phyloP scores from a whole-genome alignment of 2,329 filamentous ascomycete species.

The Parastagonospora nodorum region DNA sequence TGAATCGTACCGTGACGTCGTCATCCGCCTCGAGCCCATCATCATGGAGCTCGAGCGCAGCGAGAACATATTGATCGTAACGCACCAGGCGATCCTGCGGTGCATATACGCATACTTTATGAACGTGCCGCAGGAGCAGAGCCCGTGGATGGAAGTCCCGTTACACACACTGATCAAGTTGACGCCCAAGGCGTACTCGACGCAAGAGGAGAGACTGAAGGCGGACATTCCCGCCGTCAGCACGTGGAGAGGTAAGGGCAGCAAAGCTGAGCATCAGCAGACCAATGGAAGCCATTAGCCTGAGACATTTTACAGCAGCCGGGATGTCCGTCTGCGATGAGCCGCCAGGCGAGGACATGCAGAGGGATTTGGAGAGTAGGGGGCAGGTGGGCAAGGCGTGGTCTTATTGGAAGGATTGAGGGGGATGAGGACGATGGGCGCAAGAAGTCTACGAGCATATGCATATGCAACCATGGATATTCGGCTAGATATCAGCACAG shows the following conservation, averaged over 20 bases:
- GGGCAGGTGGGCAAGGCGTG: not conserved
- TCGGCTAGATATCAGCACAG: not conserved
- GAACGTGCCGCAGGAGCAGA: conserved; percentile 90
- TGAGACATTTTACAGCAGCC: conserved; percentile 18
- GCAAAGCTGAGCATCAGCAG: conserved; percentile 81
- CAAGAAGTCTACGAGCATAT: not conserved
- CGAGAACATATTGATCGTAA: conserved; percentile 97
- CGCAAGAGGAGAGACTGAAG: conserved; percentile 83
- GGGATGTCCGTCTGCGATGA: conserved; percentile 3
- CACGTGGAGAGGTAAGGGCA: conserved; percentile 94
- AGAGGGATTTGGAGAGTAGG: not conserved
- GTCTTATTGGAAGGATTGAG: conserved; percentile 2
- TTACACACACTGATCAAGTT: conserved; percentile 96
- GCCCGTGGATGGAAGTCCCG: conserved; percentile 98
- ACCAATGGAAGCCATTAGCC: conserved; percentile 30
- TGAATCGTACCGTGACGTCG: conserved; percentile 94
- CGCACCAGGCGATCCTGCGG: conserved; percentile 92
- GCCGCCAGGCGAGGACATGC: not conserved
- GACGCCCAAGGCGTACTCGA: conserved; percentile 91
- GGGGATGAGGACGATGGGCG: not conserved
- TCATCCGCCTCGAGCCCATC: conserved; percentile 96
- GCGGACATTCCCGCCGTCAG: conserved; percentile 95
- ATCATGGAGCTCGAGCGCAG: conserved; percentile 98
- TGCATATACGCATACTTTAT: conserved; percentile 99
- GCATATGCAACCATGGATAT: too few species aligned